These are phyloP conservation scores for Neonectria coccinea DNA, from an alignment of 2,329 filamentous ascomycete genomes.

Conservation along the genomic window DNA sequence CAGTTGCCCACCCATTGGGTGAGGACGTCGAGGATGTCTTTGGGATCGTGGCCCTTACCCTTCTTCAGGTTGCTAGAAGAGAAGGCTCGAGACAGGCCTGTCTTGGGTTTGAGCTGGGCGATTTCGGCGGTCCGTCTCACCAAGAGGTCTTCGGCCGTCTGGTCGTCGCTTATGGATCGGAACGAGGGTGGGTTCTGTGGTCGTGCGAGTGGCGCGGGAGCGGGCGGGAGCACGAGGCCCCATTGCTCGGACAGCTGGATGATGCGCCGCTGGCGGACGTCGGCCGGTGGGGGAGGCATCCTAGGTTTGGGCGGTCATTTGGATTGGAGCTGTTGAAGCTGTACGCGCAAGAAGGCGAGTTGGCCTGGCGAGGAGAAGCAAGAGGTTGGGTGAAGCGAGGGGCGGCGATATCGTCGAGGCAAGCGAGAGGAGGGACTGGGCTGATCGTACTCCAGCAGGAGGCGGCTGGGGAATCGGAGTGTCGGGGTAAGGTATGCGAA, in stretches of 20 bases:
- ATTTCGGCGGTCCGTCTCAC: constrained; percentile 57
- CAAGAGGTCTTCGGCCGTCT: constrained; percentile 65
- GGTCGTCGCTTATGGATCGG: constrained; percentile 62
- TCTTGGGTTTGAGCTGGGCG: constrained; percentile 53
- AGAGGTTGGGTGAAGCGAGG: background rate
- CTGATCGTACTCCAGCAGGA: background rate
- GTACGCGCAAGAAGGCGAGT: background rate
- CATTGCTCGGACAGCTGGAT: constrained; percentile 63
- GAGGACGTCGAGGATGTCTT: constrained; percentile 65
- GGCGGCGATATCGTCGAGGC: background rate
- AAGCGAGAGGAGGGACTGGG: background rate
- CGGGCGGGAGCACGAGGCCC: constrained; percentile 57
- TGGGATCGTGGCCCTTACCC: constrained; percentile 64
- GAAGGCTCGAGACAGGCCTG: constrained; percentile 54
- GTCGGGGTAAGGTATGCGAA: background rate
- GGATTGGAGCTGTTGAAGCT: constrained; percentile 5
- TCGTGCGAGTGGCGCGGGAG: constrained; percentile 54
- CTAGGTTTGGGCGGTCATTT: constrained; percentile 31
- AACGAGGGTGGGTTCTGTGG: constrained; percentile 58
- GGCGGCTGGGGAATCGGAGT: background rate
- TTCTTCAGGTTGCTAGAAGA: constrained; percentile 56
- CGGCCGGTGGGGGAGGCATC: constrained; percentile 49
- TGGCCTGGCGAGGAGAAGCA: constrained; percentile 2
- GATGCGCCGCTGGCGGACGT: constrained; percentile 61
- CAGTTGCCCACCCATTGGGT: constrained; percentile 60